Conservation (phyloP, 805 yeast species). For the Hanseniaspora osmophila region DNA sequence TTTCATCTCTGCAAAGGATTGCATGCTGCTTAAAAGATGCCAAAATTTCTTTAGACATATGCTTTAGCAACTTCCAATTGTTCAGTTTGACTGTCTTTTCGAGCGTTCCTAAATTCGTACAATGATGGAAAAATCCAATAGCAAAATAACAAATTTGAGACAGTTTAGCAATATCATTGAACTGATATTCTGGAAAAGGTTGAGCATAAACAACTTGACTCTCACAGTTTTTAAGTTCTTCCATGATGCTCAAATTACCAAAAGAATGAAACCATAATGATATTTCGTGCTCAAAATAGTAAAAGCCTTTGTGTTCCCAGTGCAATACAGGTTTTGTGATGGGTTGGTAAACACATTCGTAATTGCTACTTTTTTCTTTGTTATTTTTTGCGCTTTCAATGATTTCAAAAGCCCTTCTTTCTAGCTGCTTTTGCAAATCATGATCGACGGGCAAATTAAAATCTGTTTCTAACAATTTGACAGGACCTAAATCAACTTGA, state of each 20-base stretch:
- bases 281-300: constrained; percentile 27
- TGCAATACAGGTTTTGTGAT: constrained; percentile 29
- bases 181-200: not conserved
- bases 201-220: not conserved
- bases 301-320: constrained; percentile 28
- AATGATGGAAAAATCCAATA: constrained; percentile 2
- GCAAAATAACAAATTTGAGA: constrained; percentile 2
- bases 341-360: constrained; percentile 12
- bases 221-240: not conserved
- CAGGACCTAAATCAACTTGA: not conserved
- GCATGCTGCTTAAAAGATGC: constrained; percentile 3
- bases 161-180: not conserved
- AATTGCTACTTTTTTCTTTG: not conserved
- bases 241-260: constrained; percentile 10
- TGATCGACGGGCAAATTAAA: constrained; percentile 20
- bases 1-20: constrained; percentile 1
- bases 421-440: constrained; percentile 20
- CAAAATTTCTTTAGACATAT: not conserved
- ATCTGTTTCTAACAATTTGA: not conserved
- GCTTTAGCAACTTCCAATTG: not conserved
- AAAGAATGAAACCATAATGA: constrained; percentile 32
- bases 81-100: not conserved
- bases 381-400: constrained; percentile 1
- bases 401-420: constrained; percentile 25
- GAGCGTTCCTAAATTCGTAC: not conserved